Percentiles rank a stretch among this genome's conserved stretches.
These are phyloP conservation scores for Cadophora luteo-olivacea DNA, from an alignment of 2,329 filamentous ascomycete species.

Conservation along the genomic window DNA sequence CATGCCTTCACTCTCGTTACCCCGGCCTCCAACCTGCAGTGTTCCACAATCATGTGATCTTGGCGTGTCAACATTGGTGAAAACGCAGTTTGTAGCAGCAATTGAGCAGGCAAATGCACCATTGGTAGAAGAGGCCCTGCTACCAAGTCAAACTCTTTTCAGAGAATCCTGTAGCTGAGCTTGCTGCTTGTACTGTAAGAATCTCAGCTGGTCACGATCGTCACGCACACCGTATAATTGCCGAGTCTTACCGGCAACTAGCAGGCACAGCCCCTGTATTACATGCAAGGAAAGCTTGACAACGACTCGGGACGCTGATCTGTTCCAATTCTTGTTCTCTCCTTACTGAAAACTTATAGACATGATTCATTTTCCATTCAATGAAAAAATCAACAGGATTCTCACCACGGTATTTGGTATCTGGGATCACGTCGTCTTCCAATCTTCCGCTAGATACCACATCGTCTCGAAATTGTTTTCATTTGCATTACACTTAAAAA, in stretches of 20 bases:
- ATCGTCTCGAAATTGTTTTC: not conserved
- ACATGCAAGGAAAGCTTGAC: conserved; percentile 6
- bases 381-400: not conserved
- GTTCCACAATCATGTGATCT: too few species aligned
- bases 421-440: not conserved
- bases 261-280: conserved; percentile 1
- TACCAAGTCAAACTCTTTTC: not conserved
- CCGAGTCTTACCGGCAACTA: conserved; percentile 2
- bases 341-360: not conserved
- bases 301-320: not conserved
- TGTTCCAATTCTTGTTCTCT: too few species aligned
- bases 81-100: too few species aligned
- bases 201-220: not conserved
- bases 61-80: too few species aligned
- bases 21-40: too few species aligned
- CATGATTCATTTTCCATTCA: not conserved
- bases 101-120: too few species aligned
- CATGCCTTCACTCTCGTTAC: too few species aligned
- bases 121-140: not conserved
- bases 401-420: not conserved
- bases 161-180: too few species aligned
- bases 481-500: not conserved
- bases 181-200: not conserved
- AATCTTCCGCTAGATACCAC: not conserved
- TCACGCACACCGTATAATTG: not conserved